Evolutionary conservation across 2,329 filamentous ascomycete species (phyloP), one percentile per base, ranked within the genome.

Genomic region (Ampelomyces quisqualis): DNA sequence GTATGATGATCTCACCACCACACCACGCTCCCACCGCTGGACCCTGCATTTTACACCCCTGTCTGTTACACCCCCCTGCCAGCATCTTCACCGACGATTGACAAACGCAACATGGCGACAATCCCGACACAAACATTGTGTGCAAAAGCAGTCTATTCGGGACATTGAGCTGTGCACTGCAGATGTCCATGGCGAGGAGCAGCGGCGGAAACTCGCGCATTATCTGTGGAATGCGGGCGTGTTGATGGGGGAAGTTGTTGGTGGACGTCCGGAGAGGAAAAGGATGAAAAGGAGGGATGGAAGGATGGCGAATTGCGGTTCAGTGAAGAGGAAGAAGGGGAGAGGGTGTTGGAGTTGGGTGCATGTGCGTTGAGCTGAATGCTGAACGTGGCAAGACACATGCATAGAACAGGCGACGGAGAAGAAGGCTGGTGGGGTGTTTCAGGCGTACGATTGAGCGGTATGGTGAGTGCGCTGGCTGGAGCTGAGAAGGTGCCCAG

Each of bases 171-270:
- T 76, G 26, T 47, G 46, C 5, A 66, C 69, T 1, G 70, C 72
- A 6, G 68, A 74, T 51, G 53, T 81, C 69, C 61, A 70, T 21
- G 70, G 65, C 21, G 79, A 82, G 39, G 67, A 74, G 20, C 77
- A 81, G 53, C 70, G 82, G 34, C 64, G 68, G 14, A 74, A 88
- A 30, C 88, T 87, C 60, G 81, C 81, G 47, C 85, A 89, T 60
- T 87, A 84, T 63, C 68, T 88, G 18, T 89, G 85, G 85, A 89
- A 89, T 66, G 75, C 84, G 5, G 71, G 72, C 0, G 57, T 76
- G 19, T 57, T 74, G 49, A 64, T 74, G 65, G 72, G 63, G 4
- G 73, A 75, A 53, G 43, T 74, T 28, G 58, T 75, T 20, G 68
- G 64, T 4, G 68, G 68, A 24, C 28, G 45, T 44, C 34, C 45